Conservation (phyloP, 2,329 filamentous ascomycete genomes). For the Fusarium lateritium region DNA sequence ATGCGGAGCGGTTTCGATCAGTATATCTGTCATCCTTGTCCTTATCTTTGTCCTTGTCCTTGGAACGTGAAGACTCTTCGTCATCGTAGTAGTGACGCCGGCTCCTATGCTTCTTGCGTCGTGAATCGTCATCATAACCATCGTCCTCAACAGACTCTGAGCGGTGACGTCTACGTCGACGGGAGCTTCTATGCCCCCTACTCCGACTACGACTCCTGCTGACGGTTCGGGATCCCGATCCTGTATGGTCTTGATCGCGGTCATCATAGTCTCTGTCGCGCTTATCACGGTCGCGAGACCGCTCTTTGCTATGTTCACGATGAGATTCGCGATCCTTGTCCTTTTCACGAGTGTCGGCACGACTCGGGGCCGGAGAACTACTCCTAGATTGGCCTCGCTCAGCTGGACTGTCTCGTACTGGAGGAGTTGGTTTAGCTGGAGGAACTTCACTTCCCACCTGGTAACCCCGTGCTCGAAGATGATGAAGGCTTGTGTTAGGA, state of each 20-base stretch:
- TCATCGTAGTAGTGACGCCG: slow-evolving; percentile 61
- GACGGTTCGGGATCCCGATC: slow-evolving; percentile 50
- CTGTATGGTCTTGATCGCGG: slow-evolving; percentile 50
- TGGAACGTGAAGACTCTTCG: slow-evolving; percentile 59
- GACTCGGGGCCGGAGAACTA: slow-evolving; percentile 58
- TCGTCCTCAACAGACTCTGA: slow-evolving; percentile 67
- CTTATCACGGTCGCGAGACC: slow-evolving; percentile 44
- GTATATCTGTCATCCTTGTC: slow-evolving; percentile 60
- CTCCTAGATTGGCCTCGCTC: slow-evolving; percentile 60
- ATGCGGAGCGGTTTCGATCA: slow-evolving; percentile 75
- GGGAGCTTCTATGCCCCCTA: slow-evolving; percentile 62
- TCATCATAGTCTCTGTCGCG: slow-evolving; percentile 45
- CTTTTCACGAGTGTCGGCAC: slow-evolving; percentile 51
- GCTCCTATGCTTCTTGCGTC: slow-evolving; percentile 66
- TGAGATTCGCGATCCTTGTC: slow-evolving; percentile 54
- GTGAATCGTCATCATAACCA: slow-evolving; percentile 61
- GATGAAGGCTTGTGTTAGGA: slow-evolving; percentile 83
- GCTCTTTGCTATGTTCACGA: slow-evolving; percentile 56
- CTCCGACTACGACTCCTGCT: slow-evolving; percentile 58
- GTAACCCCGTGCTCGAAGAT: slow-evolving; percentile 70
- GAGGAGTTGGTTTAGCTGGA: slow-evolving; percentile 41
- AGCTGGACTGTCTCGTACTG: slow-evolving; percentile 37
- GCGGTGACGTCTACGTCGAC: slow-evolving; percentile 68
- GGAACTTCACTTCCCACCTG: slow-evolving; percentile 60
- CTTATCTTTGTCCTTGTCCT: slow-evolving; percentile 51